These are phyloP conservation scores for Sclerotinia sclerotiorum DNA, from an alignment of 2,329 filamentous ascomycete genomes.

Conservation along the genomic window DNA sequence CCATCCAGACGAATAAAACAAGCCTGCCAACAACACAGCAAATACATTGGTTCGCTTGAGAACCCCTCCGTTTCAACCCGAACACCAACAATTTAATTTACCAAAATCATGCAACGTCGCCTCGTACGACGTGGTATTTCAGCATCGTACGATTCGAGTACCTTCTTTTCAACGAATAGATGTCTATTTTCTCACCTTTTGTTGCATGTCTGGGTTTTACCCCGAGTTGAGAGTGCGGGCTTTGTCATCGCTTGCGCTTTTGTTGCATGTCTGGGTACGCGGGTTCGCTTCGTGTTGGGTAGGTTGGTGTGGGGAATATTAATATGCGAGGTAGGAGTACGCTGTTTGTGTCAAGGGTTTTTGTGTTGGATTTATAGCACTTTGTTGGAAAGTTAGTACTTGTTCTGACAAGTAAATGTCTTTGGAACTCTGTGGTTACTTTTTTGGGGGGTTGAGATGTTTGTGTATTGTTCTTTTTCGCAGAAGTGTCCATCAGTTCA, in stretches of 20 bases:
- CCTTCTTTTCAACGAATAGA: not conserved
- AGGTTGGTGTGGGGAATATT: not conserved
- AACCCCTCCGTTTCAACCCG: not conserved
- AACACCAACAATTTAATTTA: not conserved
- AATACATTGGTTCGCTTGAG: not conserved
- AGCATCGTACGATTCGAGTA: not conserved
- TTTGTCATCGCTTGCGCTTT: not conserved
- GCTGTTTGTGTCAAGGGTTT: not conserved
- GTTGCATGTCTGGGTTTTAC: not conserved
- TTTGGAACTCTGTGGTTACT: no score
- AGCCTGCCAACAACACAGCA: not conserved
- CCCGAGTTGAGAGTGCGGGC: not conserved
- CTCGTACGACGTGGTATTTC: not conserved
- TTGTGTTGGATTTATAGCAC: not conserved
- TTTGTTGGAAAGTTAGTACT: no score
- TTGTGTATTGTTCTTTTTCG: no score
- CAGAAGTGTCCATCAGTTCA: no score
- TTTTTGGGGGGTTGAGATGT: no score
- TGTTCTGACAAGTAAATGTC: no score
- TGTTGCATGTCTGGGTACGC: not conserved
- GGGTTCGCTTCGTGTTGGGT: not conserved
- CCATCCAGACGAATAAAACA: no score
- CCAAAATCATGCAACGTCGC: not conserved
- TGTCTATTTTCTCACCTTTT: fast-evolving
- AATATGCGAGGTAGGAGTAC: not conserved